A percentile compares a stretch with the other conserved stretches of the same genome.
Evolutionary conservation across 805 yeast species (phyloP).

Genomic region (Myxozyma vanderwaltii): DNA sequence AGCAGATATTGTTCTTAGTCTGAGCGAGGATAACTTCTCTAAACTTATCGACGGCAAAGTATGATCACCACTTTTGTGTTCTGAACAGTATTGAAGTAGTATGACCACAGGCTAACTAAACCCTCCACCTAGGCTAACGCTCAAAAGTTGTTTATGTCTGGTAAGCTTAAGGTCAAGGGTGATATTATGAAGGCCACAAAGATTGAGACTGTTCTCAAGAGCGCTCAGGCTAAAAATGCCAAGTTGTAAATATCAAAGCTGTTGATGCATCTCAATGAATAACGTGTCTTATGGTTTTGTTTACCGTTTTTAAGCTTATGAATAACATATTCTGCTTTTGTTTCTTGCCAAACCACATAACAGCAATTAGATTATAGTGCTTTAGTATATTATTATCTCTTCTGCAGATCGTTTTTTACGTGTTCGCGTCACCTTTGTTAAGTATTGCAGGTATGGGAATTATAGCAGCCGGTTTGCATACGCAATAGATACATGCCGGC

Average conservation of each 20-base stretch:
- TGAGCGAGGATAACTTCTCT: constrained; percentile 69
- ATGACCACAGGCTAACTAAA: not conserved
- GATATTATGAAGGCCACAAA: constrained; percentile 86
- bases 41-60: constrained; percentile 70
- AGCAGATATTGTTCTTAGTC: constrained; percentile 65
- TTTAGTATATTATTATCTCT: too few species aligned
- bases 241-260: constrained; percentile 26
- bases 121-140: constrained; percentile 55
- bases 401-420: too few species aligned
- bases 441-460: too few species aligned
- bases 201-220: constrained; percentile 34
- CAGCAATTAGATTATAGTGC: too few species aligned
- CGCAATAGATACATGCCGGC: too few species aligned
- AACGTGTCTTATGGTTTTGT: not conserved
- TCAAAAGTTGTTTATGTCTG: constrained; percentile 79
- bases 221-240: constrained; percentile 33
- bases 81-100: not conserved
- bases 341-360: too few species aligned
- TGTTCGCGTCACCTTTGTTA: too few species aligned
- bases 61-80: not conserved
- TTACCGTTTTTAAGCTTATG: not conserved
- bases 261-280: not conserved
- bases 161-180: constrained; percentile 84
- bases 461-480: too few species aligned
- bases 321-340: not conserved